phyloP scores from a whole-genome alignment of 176 grass and related monocot species.

The barley (Hordeum vulgare) region MorexV3_pseudomolecules_assembly NC_058519.1:573912005-573912504 shows the following conservation, averaged over 20 bases:
- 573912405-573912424: conserved; percentile 22
- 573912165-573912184: background rate
- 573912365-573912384: conserved; percentile 23
- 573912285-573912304: conserved; percentile 10
- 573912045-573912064: no score
- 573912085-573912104: background rate
- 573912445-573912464: conserved; percentile 32
- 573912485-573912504: conserved; percentile 4
- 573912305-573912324: conserved; percentile 16
- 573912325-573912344: background rate
- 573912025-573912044: no score
- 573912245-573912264: conserved; percentile 10
- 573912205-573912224: background rate
- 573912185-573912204: background rate
- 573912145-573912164: background rate
- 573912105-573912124: background rate
- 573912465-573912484: conserved; percentile 32
- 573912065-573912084: no score
- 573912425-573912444: conserved; percentile 17
- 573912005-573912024: no score
- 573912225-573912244: background rate
- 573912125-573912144: background rate
- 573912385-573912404: background rate
- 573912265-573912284: background rate
- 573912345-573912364: background rate